These are phyloP conservation scores for Plasmopara halstedii DNA, from an alignment of 352 stramenopile species.

Conservation along the genomic window DNA sequence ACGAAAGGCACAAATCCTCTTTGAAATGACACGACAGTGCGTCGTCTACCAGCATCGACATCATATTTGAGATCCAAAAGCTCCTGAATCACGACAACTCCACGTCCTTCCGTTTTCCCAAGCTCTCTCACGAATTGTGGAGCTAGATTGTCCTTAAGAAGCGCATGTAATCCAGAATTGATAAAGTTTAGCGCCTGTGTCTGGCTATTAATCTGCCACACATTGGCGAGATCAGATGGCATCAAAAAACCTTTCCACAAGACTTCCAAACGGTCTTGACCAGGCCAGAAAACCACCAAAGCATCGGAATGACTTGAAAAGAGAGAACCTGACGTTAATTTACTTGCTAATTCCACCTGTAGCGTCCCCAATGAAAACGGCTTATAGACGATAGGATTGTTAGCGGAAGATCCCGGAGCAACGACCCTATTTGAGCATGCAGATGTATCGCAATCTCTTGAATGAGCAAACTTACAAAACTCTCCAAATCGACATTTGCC, in stretches of 20 bases:
- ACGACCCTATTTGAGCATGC: not conserved
- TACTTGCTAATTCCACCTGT: slow-evolving; percentile 11
- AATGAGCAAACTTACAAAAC: slow-evolving; percentile 16
- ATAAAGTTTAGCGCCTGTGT: slow-evolving; percentile 33
- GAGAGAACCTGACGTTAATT: slow-evolving; percentile 10
- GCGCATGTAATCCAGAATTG: slow-evolving; percentile 34
- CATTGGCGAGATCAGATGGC: slow-evolving; percentile 3
- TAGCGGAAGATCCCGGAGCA: not conserved
- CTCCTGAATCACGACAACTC: slow-evolving; percentile 20
- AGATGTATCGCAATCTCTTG: not conserved
- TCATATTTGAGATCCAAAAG: slow-evolving; percentile 23
- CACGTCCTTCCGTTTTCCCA: slow-evolving; percentile 20
- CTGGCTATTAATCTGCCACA: slow-evolving; percentile 22
- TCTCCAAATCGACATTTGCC: slow-evolving; percentile 18
- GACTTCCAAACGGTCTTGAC: slow-evolving; percentile 10
- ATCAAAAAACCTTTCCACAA: slow-evolving; percentile 31
- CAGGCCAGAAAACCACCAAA: slow-evolving; percentile 21
- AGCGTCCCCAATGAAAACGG: slow-evolving; percentile 19
- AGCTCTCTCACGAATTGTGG: slow-evolving; percentile 28
- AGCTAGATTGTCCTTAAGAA: slow-evolving; percentile 21
- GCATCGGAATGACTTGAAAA: slow-evolving; percentile 23
- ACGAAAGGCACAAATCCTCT: slow-evolving; percentile 29
- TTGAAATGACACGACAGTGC: slow-evolving; percentile 30
- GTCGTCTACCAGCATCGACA: slow-evolving; percentile 21
- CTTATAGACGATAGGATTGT: not conserved